Evolutionary conservation across 1,284 basidiomycete genomes (phyloP).

Genomic region (Neolentinus lepideus): DNA sequence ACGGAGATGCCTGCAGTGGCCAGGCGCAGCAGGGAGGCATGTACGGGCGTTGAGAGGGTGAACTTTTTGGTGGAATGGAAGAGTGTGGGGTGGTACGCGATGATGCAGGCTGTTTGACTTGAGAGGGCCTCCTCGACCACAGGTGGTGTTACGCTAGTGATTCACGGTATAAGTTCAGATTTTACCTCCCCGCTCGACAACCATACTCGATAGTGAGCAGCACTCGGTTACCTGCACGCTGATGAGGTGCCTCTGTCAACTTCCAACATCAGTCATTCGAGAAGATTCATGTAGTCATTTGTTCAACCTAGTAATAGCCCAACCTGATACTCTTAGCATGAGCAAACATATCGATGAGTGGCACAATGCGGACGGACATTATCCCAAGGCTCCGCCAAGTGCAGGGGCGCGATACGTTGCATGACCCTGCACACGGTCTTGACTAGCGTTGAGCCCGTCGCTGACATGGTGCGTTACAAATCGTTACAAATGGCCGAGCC

Average conservation of each 20-base stretch:
- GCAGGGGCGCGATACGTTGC: constrained; percentile 81
- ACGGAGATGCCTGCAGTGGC: constrained; percentile 80
- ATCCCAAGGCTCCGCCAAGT: constrained; percentile 85
- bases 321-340: constrained; percentile 42
- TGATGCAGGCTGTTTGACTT: constrained; percentile 46
- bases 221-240: constrained; percentile 50
- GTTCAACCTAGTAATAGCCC: constrained; percentile 70
- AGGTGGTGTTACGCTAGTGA: constrained; percentile 63
- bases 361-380: constrained; percentile 53
- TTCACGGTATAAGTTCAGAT: constrained; percentile 4
- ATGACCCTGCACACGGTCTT: constrained; percentile 54
- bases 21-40: constrained; percentile 73
- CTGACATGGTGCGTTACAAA: not conserved
- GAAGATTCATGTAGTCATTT: not conserved
- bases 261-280: not conserved
- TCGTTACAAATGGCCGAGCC: not conserved
- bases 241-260: constrained; percentile 63
- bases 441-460: constrained; percentile 27
- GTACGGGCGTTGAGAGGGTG: constrained; percentile 74
- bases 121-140: constrained; percentile 73
- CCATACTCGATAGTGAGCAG: constrained; percentile 83
- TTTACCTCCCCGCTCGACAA: constrained; percentile 6
- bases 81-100: constrained; percentile 89
- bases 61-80: constrained; percentile 78
- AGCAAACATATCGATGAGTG: constrained; percentile 4